phyloP scores from a whole-genome alignment of 1,284 basidiomycete species.

The Naganishia liquefaciens region DNA sequence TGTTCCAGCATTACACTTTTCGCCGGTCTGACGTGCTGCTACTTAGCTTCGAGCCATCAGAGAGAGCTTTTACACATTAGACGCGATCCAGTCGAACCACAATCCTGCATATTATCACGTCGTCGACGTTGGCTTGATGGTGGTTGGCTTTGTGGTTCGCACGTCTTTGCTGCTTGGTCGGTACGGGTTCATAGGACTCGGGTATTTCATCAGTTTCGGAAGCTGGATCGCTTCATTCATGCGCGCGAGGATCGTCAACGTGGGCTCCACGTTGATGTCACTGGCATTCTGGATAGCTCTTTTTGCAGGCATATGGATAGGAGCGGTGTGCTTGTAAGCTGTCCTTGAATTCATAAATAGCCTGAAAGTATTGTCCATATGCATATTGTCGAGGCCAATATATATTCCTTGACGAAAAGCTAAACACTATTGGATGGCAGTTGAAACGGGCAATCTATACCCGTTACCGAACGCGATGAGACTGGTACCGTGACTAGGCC shows the following conservation, averaged over 20 bases:
- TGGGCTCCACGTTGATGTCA: conserved; percentile 10
- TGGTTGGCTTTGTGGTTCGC: conserved; percentile 1
- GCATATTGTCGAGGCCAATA: not conserved
- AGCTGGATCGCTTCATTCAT: not conserved
- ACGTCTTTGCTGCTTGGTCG: not conserved
- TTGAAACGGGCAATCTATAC: conserved; percentile 74
- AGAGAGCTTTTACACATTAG: conserved; percentile 21
- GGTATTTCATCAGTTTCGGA: not conserved
- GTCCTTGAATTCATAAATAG: not conserved
- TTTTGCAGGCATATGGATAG: conserved; percentile 8
- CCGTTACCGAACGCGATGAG: conserved; percentile 62
- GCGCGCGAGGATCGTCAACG: not conserved
- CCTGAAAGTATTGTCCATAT: not conserved
- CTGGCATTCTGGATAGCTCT: conserved; percentile 20
- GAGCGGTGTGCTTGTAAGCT: conserved; percentile 1
- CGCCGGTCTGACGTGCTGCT: not conserved
- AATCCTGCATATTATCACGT: conserved; percentile 22
- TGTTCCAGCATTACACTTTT: not conserved
- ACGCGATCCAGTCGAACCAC: conserved; percentile 18
- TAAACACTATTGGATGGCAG: conserved; percentile 58
- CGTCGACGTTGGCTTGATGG: conserved; percentile 7
- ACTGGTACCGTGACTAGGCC: conserved; percentile 64
- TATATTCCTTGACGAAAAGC: not conserved
- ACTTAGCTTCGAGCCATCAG: conserved; percentile 19
- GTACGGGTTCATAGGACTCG: not conserved